Evolutionary conservation across 2,329 filamentous ascomycete species (phyloP), one percentile per base, ranked within the genome.

Genomic region (Helotiales sp.): DNA sequence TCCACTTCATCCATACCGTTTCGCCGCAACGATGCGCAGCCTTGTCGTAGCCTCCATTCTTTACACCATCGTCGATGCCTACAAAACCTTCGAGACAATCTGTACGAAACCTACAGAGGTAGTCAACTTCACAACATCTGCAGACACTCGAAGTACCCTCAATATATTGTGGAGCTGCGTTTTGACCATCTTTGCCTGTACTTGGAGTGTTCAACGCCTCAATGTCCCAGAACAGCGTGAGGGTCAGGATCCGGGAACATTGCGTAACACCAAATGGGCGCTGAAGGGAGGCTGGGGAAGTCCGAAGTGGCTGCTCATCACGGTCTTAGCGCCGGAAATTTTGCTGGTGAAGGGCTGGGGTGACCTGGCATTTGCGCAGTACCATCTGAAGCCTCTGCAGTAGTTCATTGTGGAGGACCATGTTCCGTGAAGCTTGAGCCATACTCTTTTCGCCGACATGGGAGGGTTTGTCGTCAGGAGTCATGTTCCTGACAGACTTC

Each of bases 151-250:
- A 25, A 60, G 65, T 3, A 68, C 65, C 1, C 40, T 67, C n/a
- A 58, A 67, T 48, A 66, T 68, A 27, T 24, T 67, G 19, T 66
- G 60, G 64, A 59, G 54, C 25, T 67, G 59, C 47, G 33, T 67
- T 6, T 59, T 62, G 29, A 59, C 62, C 8, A 55, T 67, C 22
- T 34, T 66, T 12, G 54, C 62, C 6, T 68, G 65, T 50, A 66
- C 63, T 9, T 67, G 63, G 65, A 61, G 61, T 9, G 44, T 66
- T n/a, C 60, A 63, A n/a, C 66, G 65, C 40, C 63, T 67, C 22
- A 64, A 64, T 34, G 51, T 68, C 17, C 66, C 64, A 5, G 51
- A 59, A 30, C 57, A 57, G 31, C 38, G 53, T 9, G 44, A 52
- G 7, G 34, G 34, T 31, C 46, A 48, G 2, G 27, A 55, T 34